Base-by-base conservation (phyloP, 2,329 filamentous ascomycete genomes). In the Stemphylium lycopersici region DNA sequence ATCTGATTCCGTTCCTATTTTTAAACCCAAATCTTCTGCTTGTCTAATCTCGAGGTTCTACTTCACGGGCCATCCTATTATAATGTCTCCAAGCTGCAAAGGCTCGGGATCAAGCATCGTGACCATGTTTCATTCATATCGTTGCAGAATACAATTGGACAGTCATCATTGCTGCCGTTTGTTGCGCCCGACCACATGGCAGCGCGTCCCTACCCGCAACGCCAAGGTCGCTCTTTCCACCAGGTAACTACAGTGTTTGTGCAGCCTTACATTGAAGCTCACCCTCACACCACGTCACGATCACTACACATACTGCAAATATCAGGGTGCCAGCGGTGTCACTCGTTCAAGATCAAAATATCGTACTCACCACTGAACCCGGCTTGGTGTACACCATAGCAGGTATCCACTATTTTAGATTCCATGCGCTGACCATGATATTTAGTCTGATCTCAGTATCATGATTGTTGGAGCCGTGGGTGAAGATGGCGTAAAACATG, bases 321-420 rank as follows among this genome's bases (percentile, higher is more conserved):
- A 10, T 13, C 31, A 48, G 6, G 11, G 55, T 58, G 52, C 47
- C 47, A 8, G 31, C 47, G 8, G 40, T 58, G 1, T 55, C 52
- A 0, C 31, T 55, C 1, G 52, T 58, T n/a, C 48, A 48, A 38
- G 55, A 60, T 3, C 52, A 52, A 20, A 58, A 61, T 22, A 48
- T 61, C 11, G 42, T 33, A 36, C 44, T 59, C 6, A 54, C 41
- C 8, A 50, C 31, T 18, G 48, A 50, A 34, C 31, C 48, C 1
- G 48, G 31, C 16, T 41, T 49, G 24, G 48, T 45, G 15, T 32
- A 34, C 15, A 6, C 6, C 6, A 6, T 24, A 2, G 6, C 22
- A 24, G 22, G 22, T 24, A 24, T 24, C 22, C 22, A 24, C 22
- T 24, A 24, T 6, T 3, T 5, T 6, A 6, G 22, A n/a, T n/a